Base-by-base conservation (phyloP, 2,329 filamentous ascomycete genomes). In the Colletotrichum graminicola region DNA sequence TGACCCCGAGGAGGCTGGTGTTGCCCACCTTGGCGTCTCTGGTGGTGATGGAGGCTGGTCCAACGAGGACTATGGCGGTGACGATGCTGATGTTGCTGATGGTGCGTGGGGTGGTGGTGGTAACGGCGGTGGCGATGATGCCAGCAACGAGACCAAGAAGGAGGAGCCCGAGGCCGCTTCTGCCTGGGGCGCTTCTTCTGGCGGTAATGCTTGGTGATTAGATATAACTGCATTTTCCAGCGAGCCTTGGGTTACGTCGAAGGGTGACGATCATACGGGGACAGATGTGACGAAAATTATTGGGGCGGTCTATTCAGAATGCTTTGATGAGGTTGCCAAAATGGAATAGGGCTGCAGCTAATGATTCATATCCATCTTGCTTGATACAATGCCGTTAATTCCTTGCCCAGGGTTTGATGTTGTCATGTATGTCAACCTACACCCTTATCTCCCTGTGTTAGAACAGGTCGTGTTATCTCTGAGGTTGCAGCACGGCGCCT, bases 1-100 rank as follows among this genome's bases (percentile, higher is more conserved):
- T 47, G 87, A 88, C 57, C 81, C 79, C 1, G 76, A 78, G 69
- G 75, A 76, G 21, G 76, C 68, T 61, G 76, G 80, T 23, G 65
- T 72, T 54, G 70, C 66, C 11, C 80, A 81, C 26, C 73, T 78
- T 21, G 63, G 34, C 43, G 59, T 41, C 34, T 62, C 68, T 10
- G 61, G 70, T 52, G 76, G 69, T 1, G 76, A 75, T 23, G 61
- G 47, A 23, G 71, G 64, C 21, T 72, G 67, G 26, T 72, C 62
- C 32, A 67, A 47, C 51, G 76, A 59, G 43, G 64, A 51, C 32
- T 47, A 47, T 26, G 67, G 55, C n/a, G 51, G 41, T 61, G 74
- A 76, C n/a, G 54, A 56, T 39, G 52, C 54, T 56, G n/a, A 14
- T 57, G 36, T 4, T 59, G 76, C 73, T 41, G 73, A 73, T 16